Evolutionary conservation across 768 basidiomycete genomes (phyloP).

Genomic region (Guyanaporus albipodus): DNA sequence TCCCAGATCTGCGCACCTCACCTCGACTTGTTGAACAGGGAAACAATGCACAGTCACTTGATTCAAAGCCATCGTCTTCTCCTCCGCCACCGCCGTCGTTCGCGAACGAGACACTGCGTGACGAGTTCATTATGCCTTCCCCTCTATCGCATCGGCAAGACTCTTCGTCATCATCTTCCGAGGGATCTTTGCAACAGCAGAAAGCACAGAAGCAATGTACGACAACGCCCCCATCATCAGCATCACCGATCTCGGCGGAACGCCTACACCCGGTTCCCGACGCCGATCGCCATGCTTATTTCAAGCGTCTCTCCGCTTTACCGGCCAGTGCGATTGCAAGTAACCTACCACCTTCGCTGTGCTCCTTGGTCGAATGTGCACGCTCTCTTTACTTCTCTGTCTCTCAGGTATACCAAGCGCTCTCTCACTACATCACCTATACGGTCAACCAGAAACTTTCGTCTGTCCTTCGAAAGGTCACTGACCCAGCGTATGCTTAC

Average conservation of each 20-base stretch:
- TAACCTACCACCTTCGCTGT: conserved; percentile 65
- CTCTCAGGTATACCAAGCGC: conserved; percentile 84
- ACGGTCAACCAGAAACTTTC: conserved; percentile 81
- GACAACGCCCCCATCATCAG: conserved; percentile 32
- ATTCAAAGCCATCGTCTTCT: conserved; percentile 14
- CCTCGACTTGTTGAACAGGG: conserved; percentile 34
- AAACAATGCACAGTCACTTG: conserved; percentile 24
- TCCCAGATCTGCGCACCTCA: conserved; percentile 73
- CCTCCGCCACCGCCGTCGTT: conserved; percentile 9
- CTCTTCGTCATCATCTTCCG: conserved; percentile 38
- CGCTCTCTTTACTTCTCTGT: conserved; percentile 90
- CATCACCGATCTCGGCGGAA: conserved; percentile 39
- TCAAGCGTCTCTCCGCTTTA: conserved; percentile 82
- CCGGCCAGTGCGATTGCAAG: conserved; percentile 57
- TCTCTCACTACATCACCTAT: conserved; percentile 83
- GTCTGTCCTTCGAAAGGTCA: conserved; percentile 74
- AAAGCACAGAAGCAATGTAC: conserved; percentile 21
- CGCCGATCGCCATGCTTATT: conserved; percentile 86
- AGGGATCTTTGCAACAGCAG: conserved; percentile 22
- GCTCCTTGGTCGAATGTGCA: conserved; percentile 77
- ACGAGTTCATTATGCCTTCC: conserved; percentile 37
- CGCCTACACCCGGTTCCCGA: conserved; percentile 47
- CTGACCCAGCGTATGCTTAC: conserved; percentile 78
- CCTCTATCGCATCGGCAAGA: conserved; percentile 45
- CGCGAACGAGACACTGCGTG: conserved; percentile 13